Evolutionary conservation across 2,329 filamentous ascomycete species (phyloP), one percentile per base, ranked within the genome.

Genomic region (Knufia petricola): DNA sequence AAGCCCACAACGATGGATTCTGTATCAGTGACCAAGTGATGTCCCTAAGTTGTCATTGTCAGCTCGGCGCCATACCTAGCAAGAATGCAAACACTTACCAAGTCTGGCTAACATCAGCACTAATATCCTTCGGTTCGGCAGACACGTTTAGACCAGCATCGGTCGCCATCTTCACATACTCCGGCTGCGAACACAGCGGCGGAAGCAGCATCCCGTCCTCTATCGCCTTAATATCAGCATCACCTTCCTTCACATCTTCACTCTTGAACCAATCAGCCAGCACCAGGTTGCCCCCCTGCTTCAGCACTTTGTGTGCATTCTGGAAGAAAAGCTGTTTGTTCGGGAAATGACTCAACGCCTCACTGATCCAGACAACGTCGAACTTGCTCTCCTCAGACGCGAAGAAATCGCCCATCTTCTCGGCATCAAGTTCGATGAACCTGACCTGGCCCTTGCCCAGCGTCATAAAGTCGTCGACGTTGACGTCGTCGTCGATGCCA

Each of bases 131-230:
- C 3, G 77, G 75, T 23, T 61, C 66, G 1, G 66, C 64, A 3
- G 69, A 62, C 3, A 72, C 61, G 8, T 63, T 60, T 30, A 80
- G 65, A 1, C 75, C 74, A 3, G 73, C 75, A 1, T 61, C 59
- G 23, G 67, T 64, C 12, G 76, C 77, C 46, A 74, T 58, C 13
- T 68, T 55, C 19, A 79, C 69, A 53, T 80, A 81, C 19, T 72
- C 70, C n/a, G 66, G 60, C 50, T 73, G 71, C 0, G 72, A 74
- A 55, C 72, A 77, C 17, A 81, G 65, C 4, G 74, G 73, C 4
- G 77, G 77, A 15, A 80, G 69, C 30, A 81, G 65, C 76, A 81
- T 81, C 24, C 76, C 77, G 58, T 79, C 75, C 64, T 80, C 77
- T 50, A 81, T 81, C 1, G 75, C 75, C 56, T 73, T 72, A 55